A percentile compares a stretch with the other conserved stretches of the same genome.
Evolutionary conservation across 2,329 filamentous ascomycete genomes (phyloP).

Genomic region (Helminthosporium solani): DNA sequence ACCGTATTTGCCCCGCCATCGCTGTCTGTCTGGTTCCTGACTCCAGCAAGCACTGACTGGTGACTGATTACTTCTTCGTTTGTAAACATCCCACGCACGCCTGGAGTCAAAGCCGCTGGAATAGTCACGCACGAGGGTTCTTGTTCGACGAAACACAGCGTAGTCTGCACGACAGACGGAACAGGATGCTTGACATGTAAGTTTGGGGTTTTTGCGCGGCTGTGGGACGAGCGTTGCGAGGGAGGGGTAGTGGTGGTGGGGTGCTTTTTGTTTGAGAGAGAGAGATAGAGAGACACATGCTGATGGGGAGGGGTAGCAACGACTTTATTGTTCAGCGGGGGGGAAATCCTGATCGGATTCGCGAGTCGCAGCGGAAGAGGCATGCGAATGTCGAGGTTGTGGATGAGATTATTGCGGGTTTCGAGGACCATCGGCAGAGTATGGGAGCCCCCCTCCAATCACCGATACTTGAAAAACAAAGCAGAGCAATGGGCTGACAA

Average conservation of each 20-base stretch:
- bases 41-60: conserved; percentile 18
- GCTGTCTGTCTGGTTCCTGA: conserved; percentile 18
- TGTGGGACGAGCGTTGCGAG: neutral
- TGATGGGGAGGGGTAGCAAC: conserved; percentile 40
- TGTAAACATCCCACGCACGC: too few relatives aligned
- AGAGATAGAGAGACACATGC: too few relatives aligned
- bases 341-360: conserved; percentile 87
- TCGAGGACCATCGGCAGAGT: conserved; percentile 73
- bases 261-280: neutral
- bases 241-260: neutral
- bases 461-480: too few relatives aligned
- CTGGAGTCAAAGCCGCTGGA: too few relatives aligned
- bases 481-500: conserved; percentile 1
- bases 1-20: conserved; percentile 22
- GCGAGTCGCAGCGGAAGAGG: conserved; percentile 83
- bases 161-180: too few relatives aligned
- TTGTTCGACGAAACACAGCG: too few relatives aligned
- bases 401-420: conserved; percentile 53
- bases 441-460: conserved; percentile 13
- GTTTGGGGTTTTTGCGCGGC: conserved; percentile 6
- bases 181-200: conserved; percentile 39
- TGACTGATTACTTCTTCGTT: too few relatives aligned
- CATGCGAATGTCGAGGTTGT: conserved; percentile 72
- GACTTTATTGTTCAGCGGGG: conserved; percentile 72
- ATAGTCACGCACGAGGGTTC: too few relatives aligned